Base-by-base conservation (phyloP, 2,329 filamentous ascomycete genomes). In the Xylaria sp. region DNA sequence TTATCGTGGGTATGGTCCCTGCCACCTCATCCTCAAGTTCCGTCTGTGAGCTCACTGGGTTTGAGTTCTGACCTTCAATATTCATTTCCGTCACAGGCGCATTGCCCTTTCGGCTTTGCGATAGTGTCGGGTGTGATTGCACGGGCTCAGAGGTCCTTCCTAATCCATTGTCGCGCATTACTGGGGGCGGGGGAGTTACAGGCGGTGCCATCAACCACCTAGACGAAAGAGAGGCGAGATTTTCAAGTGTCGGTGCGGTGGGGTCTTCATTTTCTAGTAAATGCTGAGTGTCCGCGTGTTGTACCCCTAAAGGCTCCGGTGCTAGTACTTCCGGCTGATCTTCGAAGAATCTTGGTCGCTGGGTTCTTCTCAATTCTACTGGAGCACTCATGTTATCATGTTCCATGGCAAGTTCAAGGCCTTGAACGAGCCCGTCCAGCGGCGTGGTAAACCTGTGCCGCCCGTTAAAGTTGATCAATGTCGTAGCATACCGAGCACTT, bases 391-490 rank as follows among this genome's bases (percentile, higher is more conserved):
- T 70, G 28, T 75, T 76, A 30, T 68, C 73, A 39, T 70, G 64
- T 53, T 70, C 63, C 73, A 76, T 76, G 3, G 72, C 70, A 13
- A 63, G 50, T n/a, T 69, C 66, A 34, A 76, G 64, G 18, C 65
- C 66, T 30, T 58, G 59, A 8, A 72, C 72, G 2, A 74, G 50
- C 23, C 72, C 73, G 25, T 76, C 74, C 0, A 76, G 70, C 2
- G 71, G 72, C 2, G 58, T 70, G 25, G 53, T 65, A 34, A 70
- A 72, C 15, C 58, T 72, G 2, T 73, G 45, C 20, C 55, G 55
- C 7, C 70, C 70, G 3, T 69, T 65, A 32, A 76, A 75, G 56
- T 73, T 72, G 34, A 76, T 66, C 23, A 76, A 65, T 6, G 73
- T 75, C 3, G 73, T 75, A 10, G 73, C 73, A 45, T 65, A 67